phyloP scores from a whole-genome alignment of 2,329 filamentous ascomycete genomes.

The Cladophialophora chaetospira region DNA sequence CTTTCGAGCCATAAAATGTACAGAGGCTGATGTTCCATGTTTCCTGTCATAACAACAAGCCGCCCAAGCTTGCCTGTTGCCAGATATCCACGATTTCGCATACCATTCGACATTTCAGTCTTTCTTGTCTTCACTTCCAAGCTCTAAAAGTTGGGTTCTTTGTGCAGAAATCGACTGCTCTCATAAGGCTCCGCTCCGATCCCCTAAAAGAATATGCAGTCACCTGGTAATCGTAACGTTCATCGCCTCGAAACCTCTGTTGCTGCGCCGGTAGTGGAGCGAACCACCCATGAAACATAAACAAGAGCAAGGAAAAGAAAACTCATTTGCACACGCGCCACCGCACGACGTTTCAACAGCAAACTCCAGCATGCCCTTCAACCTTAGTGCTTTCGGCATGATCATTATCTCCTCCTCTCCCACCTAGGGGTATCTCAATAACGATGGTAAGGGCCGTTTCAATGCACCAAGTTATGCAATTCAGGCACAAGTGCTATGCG shows the following conservation, averaged over 20 bases:
- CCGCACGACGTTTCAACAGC: constrained; percentile 19
- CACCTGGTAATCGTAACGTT: constrained; percentile 27
- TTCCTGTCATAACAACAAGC: constrained; percentile 3
- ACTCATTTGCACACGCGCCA: constrained; percentile 19
- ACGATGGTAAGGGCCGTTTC: constrained; percentile 30
- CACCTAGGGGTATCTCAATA: constrained; percentile 34
- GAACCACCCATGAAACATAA: constrained; percentile 16
- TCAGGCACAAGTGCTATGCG: constrained; percentile 8
- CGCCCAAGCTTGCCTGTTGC: background rate
- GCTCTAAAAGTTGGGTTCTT: constrained; percentile 12
- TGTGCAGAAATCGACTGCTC: constrained; percentile 14
- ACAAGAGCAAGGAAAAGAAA: constrained; percentile 11
- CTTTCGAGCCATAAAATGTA: constrained; percentile 20
- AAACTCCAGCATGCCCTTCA: constrained; percentile 24
- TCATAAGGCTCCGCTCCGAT: constrained; percentile 11
- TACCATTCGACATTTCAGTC: background rate
- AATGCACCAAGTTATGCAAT: constrained; percentile 15
- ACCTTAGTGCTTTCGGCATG: constrained; percentile 17
- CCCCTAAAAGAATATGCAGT: constrained; percentile 20
- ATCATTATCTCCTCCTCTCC: constrained; percentile 33
- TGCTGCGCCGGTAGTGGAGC: constrained; percentile 14
- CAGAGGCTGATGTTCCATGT: constrained; percentile 14
- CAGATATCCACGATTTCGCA: background rate
- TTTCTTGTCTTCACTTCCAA: constrained; percentile 2
- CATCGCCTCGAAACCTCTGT: constrained; percentile 21